Base-by-base conservation (phyloP, 2,329 filamentous ascomycete genomes). In the Simplicillium sp. region DNA sequence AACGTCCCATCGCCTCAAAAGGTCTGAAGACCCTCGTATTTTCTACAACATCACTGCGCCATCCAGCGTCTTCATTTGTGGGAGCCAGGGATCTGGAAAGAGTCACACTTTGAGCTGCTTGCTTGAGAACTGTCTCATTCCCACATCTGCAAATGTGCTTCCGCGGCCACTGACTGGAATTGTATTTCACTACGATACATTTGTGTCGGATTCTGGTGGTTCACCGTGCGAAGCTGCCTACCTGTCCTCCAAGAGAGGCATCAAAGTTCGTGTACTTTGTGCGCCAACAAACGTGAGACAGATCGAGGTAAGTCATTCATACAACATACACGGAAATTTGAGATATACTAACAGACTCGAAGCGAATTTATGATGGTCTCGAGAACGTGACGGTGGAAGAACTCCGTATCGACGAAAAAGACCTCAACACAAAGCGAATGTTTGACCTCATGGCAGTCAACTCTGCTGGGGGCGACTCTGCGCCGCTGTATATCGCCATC, bases 181-280 rank as follows among this genome's bases (percentile, higher is more conserved):
- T 0, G 71, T 84, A 0, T 83, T 84, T 37, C 78, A 84, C 46
- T 84, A 80, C 43, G 77, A 81, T 46, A 68, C 66, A 0, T 76
- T 74, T 45, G 64, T 66, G 11, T 72, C 66, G 0, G 67, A 72
- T 34, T 50, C 54, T 0, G 58, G 64, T 1, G 70, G 70, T 11
- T 62, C 61, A 0, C 68, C 77, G 1, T 80, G 77, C 42, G 80
- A 84, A 52, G 77, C 72, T 0, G 75, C 77, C 0, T 77, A 68
- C 46, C 55, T 84, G 3, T 62, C 69, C 0, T 68, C 67, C 0
- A 49, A 64, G 17, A 41, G 48, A 0, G 53, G 59, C 1, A 58
- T 77, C 15, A 56, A 61, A 1, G 74, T 79, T 1, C 60, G 68
- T 3, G 69, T 80, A 0, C 54, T 80, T 0, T 77, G 75, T 20